Conservation (phyloP, 2,329 filamentous ascomycete species). For the Clonostachys solani region DNA sequence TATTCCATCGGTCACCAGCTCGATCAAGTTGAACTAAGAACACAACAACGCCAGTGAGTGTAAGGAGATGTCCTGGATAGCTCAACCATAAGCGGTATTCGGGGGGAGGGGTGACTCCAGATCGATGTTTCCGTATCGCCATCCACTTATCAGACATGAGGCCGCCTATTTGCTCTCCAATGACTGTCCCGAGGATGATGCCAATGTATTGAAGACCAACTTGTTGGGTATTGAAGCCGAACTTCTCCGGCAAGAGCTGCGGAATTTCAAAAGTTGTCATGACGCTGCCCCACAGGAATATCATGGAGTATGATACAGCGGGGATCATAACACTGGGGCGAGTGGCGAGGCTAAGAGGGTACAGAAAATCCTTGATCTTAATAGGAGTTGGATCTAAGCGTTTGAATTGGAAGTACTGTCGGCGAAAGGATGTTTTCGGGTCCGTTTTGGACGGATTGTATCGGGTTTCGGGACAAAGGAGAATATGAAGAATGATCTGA, state of each 20-base stretch:
- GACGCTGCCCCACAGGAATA: slow-evolving; percentile 39
- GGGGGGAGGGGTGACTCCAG: slow-evolving; percentile 23
- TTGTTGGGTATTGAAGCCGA: slow-evolving; percentile 51
- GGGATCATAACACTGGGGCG: slow-evolving; percentile 20
- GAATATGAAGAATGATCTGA: slow-evolving; percentile 7
- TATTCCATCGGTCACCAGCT: slow-evolving; percentile 43
- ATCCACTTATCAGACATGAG: slow-evolving; percentile 49
- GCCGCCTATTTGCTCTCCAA: slow-evolving; percentile 56
- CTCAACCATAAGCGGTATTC: slow-evolving; percentile 54
- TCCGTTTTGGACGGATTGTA: slow-evolving; percentile 1
- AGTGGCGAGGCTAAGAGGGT: slow-evolving; percentile 4
- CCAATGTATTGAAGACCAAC: slow-evolving; percentile 54
- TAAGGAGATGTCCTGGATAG: slow-evolving; percentile 45
- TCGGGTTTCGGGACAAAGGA: slow-evolving; percentile 11
- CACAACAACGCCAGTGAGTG: slow-evolving; percentile 46
- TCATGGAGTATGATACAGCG: slow-evolving; percentile 47
- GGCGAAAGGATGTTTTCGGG: background rate
- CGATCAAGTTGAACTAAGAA: slow-evolving; percentile 47
- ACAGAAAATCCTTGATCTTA: slow-evolving; percentile 5
- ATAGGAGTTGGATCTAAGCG: slow-evolving; percentile 9
- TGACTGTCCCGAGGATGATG: slow-evolving; percentile 50
- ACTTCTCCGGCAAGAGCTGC: slow-evolving; percentile 50
- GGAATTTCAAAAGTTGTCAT: slow-evolving; percentile 52
- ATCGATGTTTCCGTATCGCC: slow-evolving; percentile 26
- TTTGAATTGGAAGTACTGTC: slow-evolving; percentile 3